Evolutionary conservation across 2,329 filamentous ascomycete species (phyloP).

Genomic region (Davidsoniella eucalypti): DNA sequence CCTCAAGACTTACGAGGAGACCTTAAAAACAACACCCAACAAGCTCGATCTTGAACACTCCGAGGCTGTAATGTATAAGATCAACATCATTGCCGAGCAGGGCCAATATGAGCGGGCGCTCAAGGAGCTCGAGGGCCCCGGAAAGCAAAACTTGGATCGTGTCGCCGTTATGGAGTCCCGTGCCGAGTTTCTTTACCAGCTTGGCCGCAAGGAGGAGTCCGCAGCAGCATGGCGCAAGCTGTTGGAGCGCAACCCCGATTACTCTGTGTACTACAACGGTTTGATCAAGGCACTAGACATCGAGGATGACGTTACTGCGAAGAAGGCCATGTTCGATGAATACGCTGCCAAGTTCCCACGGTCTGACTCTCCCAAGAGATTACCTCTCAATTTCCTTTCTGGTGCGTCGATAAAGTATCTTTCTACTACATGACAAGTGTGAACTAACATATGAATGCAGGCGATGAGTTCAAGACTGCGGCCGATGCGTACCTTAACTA

Average conservation of each 20-base stretch:
- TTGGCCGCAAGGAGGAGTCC: constrained; percentile 66
- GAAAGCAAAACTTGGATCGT: constrained; percentile 66
- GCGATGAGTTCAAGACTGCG: constrained; percentile 62
- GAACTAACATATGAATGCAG: constrained; percentile 21
- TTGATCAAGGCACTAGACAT: constrained; percentile 55
- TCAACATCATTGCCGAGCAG: constrained; percentile 77
- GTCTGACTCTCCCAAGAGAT: constrained; percentile 67
- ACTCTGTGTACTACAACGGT: constrained; percentile 68
- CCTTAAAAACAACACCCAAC: constrained; percentile 63
- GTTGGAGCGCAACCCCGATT: constrained; percentile 75
- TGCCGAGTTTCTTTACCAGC: constrained; percentile 65
- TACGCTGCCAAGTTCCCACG: constrained; percentile 69
- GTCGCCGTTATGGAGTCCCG: constrained; percentile 71
- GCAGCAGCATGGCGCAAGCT: constrained; percentile 65
- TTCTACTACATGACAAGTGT: neutral
- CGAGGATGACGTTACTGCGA: constrained; percentile 38
- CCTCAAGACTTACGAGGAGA: constrained; percentile 82
- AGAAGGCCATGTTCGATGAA: constrained; percentile 56
- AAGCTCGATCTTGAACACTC: constrained; percentile 80
- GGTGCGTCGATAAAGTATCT: constrained; percentile 27
- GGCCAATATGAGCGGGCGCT: constrained; percentile 71
- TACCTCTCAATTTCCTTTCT: constrained; percentile 78
- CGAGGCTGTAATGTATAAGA: constrained; percentile 90
- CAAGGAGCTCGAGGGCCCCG: constrained; percentile 65
- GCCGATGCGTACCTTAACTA: constrained; percentile 64